Evolutionary conservation across 768 basidiomycete species (phyloP).

Genomic region (Suillus fuscotomentosus): DNA sequence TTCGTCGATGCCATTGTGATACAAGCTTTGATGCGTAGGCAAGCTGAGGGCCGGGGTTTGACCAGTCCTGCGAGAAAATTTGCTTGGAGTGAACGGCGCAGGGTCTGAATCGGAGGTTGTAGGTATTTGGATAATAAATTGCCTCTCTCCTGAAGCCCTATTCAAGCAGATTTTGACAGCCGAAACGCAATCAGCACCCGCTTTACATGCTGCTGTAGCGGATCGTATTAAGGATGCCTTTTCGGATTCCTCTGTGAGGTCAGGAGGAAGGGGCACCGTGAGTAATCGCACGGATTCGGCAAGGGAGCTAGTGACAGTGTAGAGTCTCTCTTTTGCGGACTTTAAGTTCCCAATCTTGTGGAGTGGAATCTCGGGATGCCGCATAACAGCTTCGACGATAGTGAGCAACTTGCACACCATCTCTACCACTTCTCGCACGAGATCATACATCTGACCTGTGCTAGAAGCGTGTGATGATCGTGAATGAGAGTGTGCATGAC

Average conservation of each 20-base stretch:
- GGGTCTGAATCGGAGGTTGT: conserved; percentile 43
- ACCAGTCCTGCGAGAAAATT: conserved; percentile 40
- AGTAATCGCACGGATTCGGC: conserved; percentile 85
- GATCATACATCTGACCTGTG: conserved; percentile 91
- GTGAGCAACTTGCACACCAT: conserved; percentile 89
- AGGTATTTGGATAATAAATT: conserved; percentile 67
- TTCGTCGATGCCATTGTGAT: conserved; percentile 43
- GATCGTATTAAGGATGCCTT: conserved; percentile 73
- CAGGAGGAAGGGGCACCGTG: conserved; percentile 46
- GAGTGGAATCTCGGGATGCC: conserved; percentile 66
- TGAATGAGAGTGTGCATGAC: conserved; percentile 92
- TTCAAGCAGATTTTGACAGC: conserved; percentile 82
- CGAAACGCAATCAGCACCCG: conserved; percentile 85
- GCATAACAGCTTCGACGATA: conserved; percentile 86
- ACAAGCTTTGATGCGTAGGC: conserved; percentile 35
- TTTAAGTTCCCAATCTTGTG: conserved; percentile 65
- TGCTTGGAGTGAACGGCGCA: conserved; percentile 46
- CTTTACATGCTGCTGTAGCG: conserved; percentile 86
- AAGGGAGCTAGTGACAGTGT: conserved; percentile 80
- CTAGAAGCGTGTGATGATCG: conserved; percentile 88
- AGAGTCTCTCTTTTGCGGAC: conserved; percentile 76
- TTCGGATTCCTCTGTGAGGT: conserved; percentile 76
- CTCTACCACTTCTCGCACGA: conserved; percentile 93
- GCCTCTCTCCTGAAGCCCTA: conserved; percentile 57
- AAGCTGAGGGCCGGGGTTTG: conserved; percentile 30